Evolutionary conservation across 192 early-diverging fungal species (phyloP), one percentile per base, ranked within the genome.

Genomic region (Spinellus fusiger): DNA sequence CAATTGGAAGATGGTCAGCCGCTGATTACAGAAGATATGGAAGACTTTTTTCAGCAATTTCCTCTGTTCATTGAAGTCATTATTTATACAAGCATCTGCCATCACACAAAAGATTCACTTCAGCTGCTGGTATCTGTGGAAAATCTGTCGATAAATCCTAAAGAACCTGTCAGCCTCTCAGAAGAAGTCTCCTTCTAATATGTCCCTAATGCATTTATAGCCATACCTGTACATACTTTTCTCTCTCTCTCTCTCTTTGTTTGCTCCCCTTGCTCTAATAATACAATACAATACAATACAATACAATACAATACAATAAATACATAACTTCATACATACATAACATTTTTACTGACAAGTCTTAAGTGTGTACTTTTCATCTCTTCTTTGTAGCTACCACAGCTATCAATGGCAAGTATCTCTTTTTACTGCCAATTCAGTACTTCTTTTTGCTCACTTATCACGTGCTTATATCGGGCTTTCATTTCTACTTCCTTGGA

Each of bases 21-120:
- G 5, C 37, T 63, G 18, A 53, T 66, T 16, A 53, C 61, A 23
- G 57, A 53, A 26, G 65, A 72, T 33, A 67, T 66, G 65, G 56
- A 63, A 23, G 70, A 67, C 33, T 72, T 72, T 29, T 66, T 74
- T 37, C 69, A 71, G 25, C 59, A 75, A 26, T 75, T 75, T 31
- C 73, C 73, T 18, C 50, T 75, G 5, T 75, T 75, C 54, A 44
- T 75, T 10, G 69, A 75, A 53, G 65, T 68, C 15, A 34, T 49
- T 31, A 68, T 75, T 32, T 46, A 64, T 26, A 65, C 57, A 18
- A 60, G 62, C 22, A 46, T 65, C 32, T 25, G 32, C 47, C 20
- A 59, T 25, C 52, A 38, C 23, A 28, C 59, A 25, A 44, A 51
- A 18, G 56, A 59, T 2, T 29, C 40, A 52, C 44, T 58, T 22